Evolutionary conservation across 169 alveolate genomes (phyloP), one percentile per base, ranked within the genome.

Genomic region (Plasmodium sp.): DNA sequence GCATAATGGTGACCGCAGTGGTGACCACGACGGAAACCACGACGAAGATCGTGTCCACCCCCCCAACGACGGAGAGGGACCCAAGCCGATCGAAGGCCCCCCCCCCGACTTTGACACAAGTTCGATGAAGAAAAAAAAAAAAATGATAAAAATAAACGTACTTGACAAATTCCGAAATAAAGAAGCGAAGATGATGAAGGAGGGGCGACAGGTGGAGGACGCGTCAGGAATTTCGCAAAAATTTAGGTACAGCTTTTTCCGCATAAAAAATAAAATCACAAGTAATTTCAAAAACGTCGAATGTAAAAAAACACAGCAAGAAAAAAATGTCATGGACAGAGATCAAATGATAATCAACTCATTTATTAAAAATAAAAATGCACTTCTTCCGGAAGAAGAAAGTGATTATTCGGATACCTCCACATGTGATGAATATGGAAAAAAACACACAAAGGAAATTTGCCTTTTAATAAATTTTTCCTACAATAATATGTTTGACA

Each of bases 401-500:
- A 90, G 58, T 81, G 41, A 45, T 56, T 22, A 58, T 6, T 80
- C 83, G 1, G 74, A 41, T 34, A 56, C 36, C 71, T 81, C 77
- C 3, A 56, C 75, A 39, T 62, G 34, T 90, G 91, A 81, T 43
- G 94, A 90, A 45, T 81, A 81, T 67, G 83, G 84, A 74, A 90
- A 90, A 45, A 90, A 45, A 81, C 43, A 81, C 74, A 39, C 91
- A 81, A 90, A 90, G 80, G 83, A 90, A 90, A 58, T 90, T 45
- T 90, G 94, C 41, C 82, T 90, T 14, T 90, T 90, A 81, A 74
- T 90, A 41, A 90, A 90, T 34, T 90, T 90, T 41, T 90, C 94
- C 33, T 90, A 90, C 83, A 90, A 81, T 81, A 90, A 90, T 90
- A 90, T 90, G 92, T 90, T 90, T 67, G 94, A 90, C 73, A 90